Percentiles rank a stretch among this genome's conserved stretches.
These are phyloP conservation scores for Micractinium sp. DNA, from an alignment of 139 green algal species.

Conservation along the genomic window DNA sequence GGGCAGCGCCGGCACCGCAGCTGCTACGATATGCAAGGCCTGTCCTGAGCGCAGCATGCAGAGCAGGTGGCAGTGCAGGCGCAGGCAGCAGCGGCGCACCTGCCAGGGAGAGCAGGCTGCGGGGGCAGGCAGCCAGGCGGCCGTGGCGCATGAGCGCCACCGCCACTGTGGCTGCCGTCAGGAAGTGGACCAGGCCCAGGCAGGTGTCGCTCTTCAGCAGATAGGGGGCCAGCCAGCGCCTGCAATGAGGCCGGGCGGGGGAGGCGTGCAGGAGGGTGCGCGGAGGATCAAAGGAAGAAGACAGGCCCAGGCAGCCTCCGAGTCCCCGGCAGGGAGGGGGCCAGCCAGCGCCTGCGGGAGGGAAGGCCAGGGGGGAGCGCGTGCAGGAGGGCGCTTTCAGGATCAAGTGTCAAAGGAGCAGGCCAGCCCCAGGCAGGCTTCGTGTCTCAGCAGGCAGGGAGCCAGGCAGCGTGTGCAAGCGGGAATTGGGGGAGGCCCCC, in stretches of 20 bases:
- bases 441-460: no score
- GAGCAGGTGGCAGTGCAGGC: no score
- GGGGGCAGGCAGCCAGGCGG: no score
- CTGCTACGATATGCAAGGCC: no score
- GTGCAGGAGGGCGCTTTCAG: background rate
- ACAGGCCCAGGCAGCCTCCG: background rate
- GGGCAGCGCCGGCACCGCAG: no score
- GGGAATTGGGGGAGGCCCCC: no score
- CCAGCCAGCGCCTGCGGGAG: background rate
- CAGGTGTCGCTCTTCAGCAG: background rate
- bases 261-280: background rate
- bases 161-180: background rate
- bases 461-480: no score
- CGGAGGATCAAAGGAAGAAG: background rate
- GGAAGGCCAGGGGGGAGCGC: background rate
- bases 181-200: conserved; percentile 8
- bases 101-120: conserved; percentile 3
- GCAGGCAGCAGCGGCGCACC: background rate
- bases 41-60: no score
- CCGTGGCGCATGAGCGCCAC: background rate
- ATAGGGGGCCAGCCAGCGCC: conserved; percentile 12
- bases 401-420: no score
- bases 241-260: background rate
- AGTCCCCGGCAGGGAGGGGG: background rate
- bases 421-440: no score